Base-by-base conservation (phyloP, 805 yeast genomes). In the Schwanniomyces sp. region DNA sequence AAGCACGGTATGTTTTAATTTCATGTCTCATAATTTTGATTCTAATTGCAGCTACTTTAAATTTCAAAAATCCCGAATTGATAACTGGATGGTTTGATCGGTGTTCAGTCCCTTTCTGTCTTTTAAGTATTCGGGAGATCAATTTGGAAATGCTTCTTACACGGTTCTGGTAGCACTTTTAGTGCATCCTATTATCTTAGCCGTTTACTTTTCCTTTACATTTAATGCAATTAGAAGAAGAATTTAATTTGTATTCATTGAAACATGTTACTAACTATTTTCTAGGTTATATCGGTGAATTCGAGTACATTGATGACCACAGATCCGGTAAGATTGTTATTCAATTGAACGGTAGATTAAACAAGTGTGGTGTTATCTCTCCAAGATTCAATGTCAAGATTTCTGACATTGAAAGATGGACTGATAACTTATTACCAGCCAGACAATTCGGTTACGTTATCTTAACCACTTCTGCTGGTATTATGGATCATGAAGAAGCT, bases 401-500 rank as follows among this genome's bases (percentile, higher is more conserved):
- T 60, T 86, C 78, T 72, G 98, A 91, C 76, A 86, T 91, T 63
- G 98, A 91, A 82, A 91, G 89, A 81, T 91, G 98, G 98, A 90
- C 96, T 65, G 96, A 86, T 77, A 90, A 91, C 87, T 86, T 91
- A 74, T 83, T 91, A 73, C 98, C 98, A 75, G 96, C 98, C 61
- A 90, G 98, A 87, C 98, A 91, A 80, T 92, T 91, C 71, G 98
- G 98, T 81, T 91, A 78, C 85, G 91, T 91, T 69, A 88, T 91
- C 77, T 85, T 91, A 74, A 92, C 98, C 79, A 91, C 98, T 66
- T 92, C 98, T 67, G 97, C 97, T 66, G 98, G 98, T 81, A 91
- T 91, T 67, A 90, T 91, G 96, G 97, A 92, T 84, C 98, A 91
- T 82, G 97, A 92, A 84, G 97, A 92, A 83, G 98, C 98, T 70